Evolutionary conservation across 257 asterid genomes (phyloP), one percentile per base, ranked within the genome.

Genomic region (Paulownia fortunei): DNA sequence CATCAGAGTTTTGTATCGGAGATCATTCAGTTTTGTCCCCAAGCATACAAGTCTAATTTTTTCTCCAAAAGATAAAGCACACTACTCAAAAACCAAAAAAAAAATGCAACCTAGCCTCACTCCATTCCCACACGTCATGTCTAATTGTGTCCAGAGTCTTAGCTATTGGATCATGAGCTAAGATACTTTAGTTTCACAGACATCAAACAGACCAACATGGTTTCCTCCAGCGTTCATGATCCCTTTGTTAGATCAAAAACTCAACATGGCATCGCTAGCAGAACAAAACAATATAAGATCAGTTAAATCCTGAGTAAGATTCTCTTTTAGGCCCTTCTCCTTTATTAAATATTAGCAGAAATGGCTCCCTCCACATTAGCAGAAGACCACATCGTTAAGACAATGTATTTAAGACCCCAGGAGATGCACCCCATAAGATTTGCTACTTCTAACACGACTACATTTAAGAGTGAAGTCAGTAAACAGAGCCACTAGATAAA

Each of bases 1-100:
- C 42, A 26, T 34, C 55, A 77, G 52, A 41, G 61, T 55, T n/a
- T 8, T n/a, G 41, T 41, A 41, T 39, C 47, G n/a, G n/a, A n/a
- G n/a, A n/a, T n/a, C 2, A 23, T 12, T 26, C 6, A 16, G 39
- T 51, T 64, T 36, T 15, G n/a, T 24, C 26, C 66, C 42, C 18
- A 49, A 51, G 46, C 63, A 73, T 59, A 37, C 23, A 24, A 49
- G 59, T 12, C 41, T 7, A 75, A 18, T 15, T 27, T 58, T 79
- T 52, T 65, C 55, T 26, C 44, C 34, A 41, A 26, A 8, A 18
- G 18, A 23, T 37, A 39, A 70, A 39, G 56, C 54, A 44, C 26
- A 74, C 9, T 21, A 7, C 44, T 24, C 10, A 44, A 60, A 60
- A n/a, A n/a, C n/a, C 5, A 6, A 37, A 30, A 23, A 42, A 13